phyloP scores from a whole-genome alignment of 495 filamentous ascomycete genomes.

The Aeminium ludgeri region DNA sequence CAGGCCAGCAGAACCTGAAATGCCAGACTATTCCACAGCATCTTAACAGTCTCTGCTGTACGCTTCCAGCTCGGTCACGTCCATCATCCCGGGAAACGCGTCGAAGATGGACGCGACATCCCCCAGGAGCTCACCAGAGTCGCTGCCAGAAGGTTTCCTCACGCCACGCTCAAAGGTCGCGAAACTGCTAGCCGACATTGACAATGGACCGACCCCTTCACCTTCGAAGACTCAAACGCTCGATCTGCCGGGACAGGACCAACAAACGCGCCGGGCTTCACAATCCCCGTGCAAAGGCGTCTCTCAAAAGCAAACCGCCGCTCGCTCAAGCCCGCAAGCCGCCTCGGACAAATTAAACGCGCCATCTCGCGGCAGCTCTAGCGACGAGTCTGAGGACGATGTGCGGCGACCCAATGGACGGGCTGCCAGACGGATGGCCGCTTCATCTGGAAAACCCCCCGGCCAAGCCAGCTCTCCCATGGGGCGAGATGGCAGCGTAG shows the following conservation, averaged over 20 bases:
- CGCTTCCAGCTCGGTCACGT: too few species aligned
- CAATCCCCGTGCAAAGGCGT: too few species aligned
- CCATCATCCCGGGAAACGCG: too few species aligned
- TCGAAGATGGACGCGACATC: slow-evolving; percentile 2
- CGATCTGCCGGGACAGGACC: too few species aligned
- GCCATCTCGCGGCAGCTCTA: not conserved
- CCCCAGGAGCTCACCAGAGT: not conserved
- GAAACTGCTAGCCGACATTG: slow-evolving; percentile 12
- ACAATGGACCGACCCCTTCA: slow-evolving; percentile 12
- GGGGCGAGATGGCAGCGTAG: not conserved
- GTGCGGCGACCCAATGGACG: slow-evolving; percentile 8
- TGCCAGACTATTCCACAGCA: too few species aligned
- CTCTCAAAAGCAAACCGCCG: too few species aligned
- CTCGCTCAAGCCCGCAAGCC: not conserved
- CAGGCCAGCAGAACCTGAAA: too few species aligned
- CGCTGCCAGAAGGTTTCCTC: slow-evolving; percentile 1
- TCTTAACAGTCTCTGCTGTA: too few species aligned
- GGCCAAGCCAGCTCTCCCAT: too few species aligned
- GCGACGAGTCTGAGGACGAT: slow-evolving; percentile 1
- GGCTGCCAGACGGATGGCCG: slow-evolving; percentile 9
- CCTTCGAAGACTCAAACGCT: not conserved
- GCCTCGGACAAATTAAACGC: not conserved
- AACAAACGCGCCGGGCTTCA: too few species aligned
- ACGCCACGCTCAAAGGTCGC: slow-evolving; percentile 16
- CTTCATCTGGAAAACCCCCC: not conserved